phyloP scores from a whole-genome alignment of 2,329 filamentous ascomycete species.

The Venturia asperata region DNA sequence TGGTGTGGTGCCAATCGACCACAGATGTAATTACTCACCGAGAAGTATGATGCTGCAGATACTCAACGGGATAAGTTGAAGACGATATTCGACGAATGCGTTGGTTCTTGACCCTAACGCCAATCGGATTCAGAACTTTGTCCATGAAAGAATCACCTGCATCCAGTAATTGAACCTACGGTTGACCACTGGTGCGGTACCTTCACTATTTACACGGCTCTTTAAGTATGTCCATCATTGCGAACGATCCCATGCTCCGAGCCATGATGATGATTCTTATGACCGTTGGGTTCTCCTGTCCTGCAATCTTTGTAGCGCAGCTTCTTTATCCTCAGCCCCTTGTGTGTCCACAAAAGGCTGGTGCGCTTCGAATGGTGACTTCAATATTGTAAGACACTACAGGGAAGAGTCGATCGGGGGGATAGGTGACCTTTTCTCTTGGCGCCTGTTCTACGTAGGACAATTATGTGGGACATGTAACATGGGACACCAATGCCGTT shows the following conservation, averaged over 20 bases:
- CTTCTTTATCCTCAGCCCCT: neutral
- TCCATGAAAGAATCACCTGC: neutral
- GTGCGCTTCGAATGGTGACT: neutral
- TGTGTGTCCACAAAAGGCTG: neutral
- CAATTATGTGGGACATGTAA: no score
- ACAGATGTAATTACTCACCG: neutral
- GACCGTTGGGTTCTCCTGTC: neutral
- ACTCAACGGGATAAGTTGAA: neutral
- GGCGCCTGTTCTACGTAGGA: neutral
- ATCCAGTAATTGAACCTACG: neutral
- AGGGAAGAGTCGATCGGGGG: neutral
- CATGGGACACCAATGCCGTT: no score
- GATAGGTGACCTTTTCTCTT: neutral
- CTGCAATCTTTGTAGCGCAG: neutral
- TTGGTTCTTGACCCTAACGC: neutral
- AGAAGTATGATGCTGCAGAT: neutral
- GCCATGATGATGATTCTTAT: neutral
- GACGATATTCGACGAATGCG: neutral
- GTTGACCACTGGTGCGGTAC: neutral
- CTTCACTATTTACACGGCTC: neutral
- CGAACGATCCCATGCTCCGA: neutral
- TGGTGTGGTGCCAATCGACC: no score
- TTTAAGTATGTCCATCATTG: neutral
- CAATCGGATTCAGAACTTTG: neutral
- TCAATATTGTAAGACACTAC: neutral